Base-by-base conservation (phyloP, 306 rosid species). In the Corylus avellana region DNA sequence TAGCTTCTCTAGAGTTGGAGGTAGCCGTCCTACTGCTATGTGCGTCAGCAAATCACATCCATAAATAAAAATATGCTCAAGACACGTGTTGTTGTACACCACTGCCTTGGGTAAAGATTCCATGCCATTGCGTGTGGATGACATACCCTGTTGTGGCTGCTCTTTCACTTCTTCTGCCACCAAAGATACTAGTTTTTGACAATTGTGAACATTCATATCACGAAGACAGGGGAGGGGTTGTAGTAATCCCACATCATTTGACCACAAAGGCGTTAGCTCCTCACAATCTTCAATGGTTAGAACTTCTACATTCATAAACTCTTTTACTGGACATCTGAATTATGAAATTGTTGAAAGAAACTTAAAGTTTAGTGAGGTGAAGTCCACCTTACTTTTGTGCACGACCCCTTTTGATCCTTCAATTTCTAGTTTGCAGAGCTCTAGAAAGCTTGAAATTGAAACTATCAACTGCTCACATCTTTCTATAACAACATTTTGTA, bases 41-140 rank as follows among this genome's bases (percentile, higher is more conserved):
- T 8, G 61, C 10, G 56, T 22, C 29, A 79, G 59, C 27, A 71
- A 72, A 72, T 72, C 77, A 79, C 77, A 79, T 7, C n/a, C 11
- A 11, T 3, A 4, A 12, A 79, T 32, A 49, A 0, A 4, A 70
- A 79, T 61, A 50, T 4, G 12, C 46, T 79, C 35, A 13, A 79
- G 82, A 64, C 51, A 79, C 18, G 12, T 13, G 47, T 7, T 49
- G 47, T 62, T 47, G 67, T 49, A 63, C 67, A 79, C 35, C 22
- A 71, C 13, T 71, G 51, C 37, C 54, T 78, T 59, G 50, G 82
- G 82, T 18, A 78, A 8, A 58, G 46, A 59, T 61, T n/a, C 27
- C 72, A 49, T 4, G 29, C 4, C 63, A 46, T 12, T 32, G 58
- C 72, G 48, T 35, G 70, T 16, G 46, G 20, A 63, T 13, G 20